Evolutionary conservation across 306 rosid species (phyloP).

Genomic region (Albizia julibrissin): DNA sequence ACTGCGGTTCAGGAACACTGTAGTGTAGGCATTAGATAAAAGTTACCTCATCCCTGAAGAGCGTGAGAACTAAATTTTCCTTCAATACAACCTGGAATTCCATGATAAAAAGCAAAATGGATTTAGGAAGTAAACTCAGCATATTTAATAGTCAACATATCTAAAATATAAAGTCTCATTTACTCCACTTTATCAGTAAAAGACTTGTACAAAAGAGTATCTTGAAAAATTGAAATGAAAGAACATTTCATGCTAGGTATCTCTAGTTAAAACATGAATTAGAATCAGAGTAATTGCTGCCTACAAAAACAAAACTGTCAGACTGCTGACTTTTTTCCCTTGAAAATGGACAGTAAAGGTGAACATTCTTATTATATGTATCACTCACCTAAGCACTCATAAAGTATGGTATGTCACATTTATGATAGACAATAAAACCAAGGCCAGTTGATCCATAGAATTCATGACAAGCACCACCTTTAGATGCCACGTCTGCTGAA

Average conservation of each 20-base stretch:
- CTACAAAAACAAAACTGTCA: not conserved
- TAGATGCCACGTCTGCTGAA: not conserved
- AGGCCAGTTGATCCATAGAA: constrained; percentile 11
- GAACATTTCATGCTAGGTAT: not conserved
- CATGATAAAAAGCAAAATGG: constrained; percentile 27
- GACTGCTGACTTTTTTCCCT: not conserved
- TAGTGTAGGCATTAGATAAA: constrained; percentile 19
- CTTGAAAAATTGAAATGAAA: constrained; percentile 21
- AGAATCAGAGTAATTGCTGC: not conserved
- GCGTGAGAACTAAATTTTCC: constrained; percentile 85
- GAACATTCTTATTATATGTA: constrained; percentile 3
- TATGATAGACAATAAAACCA: not conserved
- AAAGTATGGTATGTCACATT: constrained; percentile 11
- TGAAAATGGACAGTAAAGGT: not conserved
- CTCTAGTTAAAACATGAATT: constrained; percentile 16
- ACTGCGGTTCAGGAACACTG: constrained; percentile 29
- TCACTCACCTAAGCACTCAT: constrained; percentile 4
- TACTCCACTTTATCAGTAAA: constrained; percentile 20
- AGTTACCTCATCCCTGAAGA: constrained; percentile 94
- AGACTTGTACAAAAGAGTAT: constrained; percentile 12
- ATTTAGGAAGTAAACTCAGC: constrained; percentile 25
- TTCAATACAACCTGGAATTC: constrained; percentile 82
- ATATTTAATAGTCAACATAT: not conserved
- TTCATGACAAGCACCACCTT: constrained; percentile 18
- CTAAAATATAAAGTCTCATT: constrained; percentile 3